phyloP scores from a whole-genome alignment of 2,329 filamentous ascomycete genomes.

The Ascochyta fabae region DNA sequence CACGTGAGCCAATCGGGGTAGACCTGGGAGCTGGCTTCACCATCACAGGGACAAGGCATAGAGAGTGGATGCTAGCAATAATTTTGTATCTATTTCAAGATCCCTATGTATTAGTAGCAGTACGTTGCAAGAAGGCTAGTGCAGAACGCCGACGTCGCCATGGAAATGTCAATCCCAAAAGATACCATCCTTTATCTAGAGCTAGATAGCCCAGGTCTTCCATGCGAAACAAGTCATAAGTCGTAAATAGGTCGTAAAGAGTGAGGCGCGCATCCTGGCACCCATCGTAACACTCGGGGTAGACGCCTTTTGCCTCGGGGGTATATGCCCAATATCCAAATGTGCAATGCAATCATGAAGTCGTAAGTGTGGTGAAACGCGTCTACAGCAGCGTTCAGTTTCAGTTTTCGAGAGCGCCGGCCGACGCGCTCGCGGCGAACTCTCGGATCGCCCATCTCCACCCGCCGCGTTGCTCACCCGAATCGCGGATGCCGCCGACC shows the following conservation, averaged over 20 bases:
- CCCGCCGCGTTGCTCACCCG: conserved; percentile 52
- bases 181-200: conserved; percentile 12
- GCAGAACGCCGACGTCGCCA: conserved; percentile 13
- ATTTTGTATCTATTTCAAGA: conserved; percentile 9
- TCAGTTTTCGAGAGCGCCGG: conserved; percentile 25
- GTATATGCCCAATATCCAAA: conserved; percentile 31
- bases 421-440: conserved; percentile 47
- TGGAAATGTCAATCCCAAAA: conserved; percentile 13
- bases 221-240: conserved; percentile 28
- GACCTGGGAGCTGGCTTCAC: conserved; percentile 1
- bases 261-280: conserved; percentile 41
- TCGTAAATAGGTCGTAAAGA: conserved; percentile 46
- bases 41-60: conserved; percentile 3
- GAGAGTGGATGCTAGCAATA: not conserved
- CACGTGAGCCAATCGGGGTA: not conserved
- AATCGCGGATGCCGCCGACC: conserved; percentile 66
- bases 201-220: conserved; percentile 15
- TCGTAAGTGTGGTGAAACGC: conserved; percentile 35
- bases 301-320: conserved; percentile 36
- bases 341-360: conserved; percentile 41
- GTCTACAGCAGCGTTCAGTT: conserved; percentile 22
- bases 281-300: conserved; percentile 48
- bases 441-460: conserved; percentile 79
- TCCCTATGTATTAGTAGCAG: conserved; percentile 19
- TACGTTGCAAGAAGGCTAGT: conserved; percentile 16